A percentile compares a stretch with the other conserved stretches of the same genome.
Conservation (phyloP, 192 early-diverging fungal genomes). For the Phlyctochytrium planicorne region DNA sequence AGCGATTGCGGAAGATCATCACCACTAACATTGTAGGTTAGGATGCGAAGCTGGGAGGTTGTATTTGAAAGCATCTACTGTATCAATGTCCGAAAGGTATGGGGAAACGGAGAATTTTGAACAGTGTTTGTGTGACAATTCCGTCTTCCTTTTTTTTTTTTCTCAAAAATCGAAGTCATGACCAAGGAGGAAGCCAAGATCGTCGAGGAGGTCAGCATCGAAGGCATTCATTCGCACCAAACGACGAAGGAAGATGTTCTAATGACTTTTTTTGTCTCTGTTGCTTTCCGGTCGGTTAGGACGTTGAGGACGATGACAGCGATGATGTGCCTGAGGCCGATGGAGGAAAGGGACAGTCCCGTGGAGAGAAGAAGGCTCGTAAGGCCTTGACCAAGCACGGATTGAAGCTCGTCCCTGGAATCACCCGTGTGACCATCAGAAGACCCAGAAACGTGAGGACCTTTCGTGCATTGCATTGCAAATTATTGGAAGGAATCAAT, state of each 20-base stretch:
- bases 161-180: not conserved
- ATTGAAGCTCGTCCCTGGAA: constrained; percentile 79
- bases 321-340: constrained; percentile 14
- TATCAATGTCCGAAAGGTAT: too few relatives aligned
- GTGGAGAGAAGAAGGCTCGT: constrained; percentile 94
- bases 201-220: constrained; percentile 1
- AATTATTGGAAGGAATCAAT: not conserved
- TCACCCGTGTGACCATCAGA: constrained; percentile 87
- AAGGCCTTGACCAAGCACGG: constrained; percentile 94
- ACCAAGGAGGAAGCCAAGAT: constrained; percentile 10
- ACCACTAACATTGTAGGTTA: too few relatives aligned
- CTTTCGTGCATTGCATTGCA: constrained; percentile 3
- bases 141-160: too few relatives aligned
- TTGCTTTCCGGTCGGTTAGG: constrained; percentile 10
- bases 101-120: too few relatives aligned
- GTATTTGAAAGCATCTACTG: too few relatives aligned
- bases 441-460: constrained; percentile 71
- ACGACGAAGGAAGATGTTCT: too few relatives aligned
- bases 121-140: too few relatives aligned
- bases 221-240: not conserved
- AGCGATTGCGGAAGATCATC: not conserved
- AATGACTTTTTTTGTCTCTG: not conserved
- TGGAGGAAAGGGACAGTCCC: constrained; percentile 59
- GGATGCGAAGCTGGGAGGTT: too few relatives aligned
- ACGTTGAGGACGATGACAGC: constrained; percentile 24